phyloP scores from a whole-genome alignment of 495 filamentous ascomycete genomes.

The Peziza echinospora region DNA sequence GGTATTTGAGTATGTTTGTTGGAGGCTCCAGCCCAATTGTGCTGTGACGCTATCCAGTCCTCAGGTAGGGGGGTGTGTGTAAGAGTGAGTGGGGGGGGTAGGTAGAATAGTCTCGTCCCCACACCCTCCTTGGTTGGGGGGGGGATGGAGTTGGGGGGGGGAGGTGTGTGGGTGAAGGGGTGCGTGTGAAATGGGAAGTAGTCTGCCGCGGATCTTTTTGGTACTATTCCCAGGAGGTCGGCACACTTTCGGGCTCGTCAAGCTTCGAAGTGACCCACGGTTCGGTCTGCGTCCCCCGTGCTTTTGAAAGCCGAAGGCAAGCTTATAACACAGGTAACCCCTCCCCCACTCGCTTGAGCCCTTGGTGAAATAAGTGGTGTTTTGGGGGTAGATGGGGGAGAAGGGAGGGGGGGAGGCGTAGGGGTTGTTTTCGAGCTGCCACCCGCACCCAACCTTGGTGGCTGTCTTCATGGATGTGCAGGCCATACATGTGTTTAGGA shows the following conservation, averaged over 20 bases:
- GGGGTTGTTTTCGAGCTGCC: conserved; percentile 10
- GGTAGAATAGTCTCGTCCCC: too few relatives aligned
- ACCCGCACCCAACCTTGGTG: conserved; percentile 9
- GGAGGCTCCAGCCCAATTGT: background rate
- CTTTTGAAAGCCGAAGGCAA: background rate
- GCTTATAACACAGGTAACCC: conserved; percentile 4
- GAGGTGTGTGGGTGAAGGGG: too few relatives aligned
- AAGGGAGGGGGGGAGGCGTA: conserved; percentile 7
- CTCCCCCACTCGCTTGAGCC: conserved; percentile 15
- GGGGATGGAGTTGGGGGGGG: too few relatives aligned
- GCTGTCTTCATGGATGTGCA: conserved; percentile 14
- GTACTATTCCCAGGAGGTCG: background rate
- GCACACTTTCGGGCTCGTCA: background rate
- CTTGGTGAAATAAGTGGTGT: too few relatives aligned
- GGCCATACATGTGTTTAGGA: conserved; percentile 12
- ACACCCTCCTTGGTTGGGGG: too few relatives aligned
- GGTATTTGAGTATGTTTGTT: conserved; percentile 4
- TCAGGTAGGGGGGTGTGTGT: conserved; percentile 17
- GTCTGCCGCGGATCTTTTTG: background rate
- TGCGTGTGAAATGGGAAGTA: too few relatives aligned
- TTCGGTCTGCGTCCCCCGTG: background rate
- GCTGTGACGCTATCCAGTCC: conserved; percentile 10
- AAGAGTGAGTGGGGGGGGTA: too few relatives aligned
- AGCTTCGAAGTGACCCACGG: background rate
- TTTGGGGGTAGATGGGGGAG: too few relatives aligned